These are phyloP conservation scores for Neobulgaria alba DNA, from an alignment of 2,329 filamentous ascomycete genomes.

Conservation along the genomic window DNA sequence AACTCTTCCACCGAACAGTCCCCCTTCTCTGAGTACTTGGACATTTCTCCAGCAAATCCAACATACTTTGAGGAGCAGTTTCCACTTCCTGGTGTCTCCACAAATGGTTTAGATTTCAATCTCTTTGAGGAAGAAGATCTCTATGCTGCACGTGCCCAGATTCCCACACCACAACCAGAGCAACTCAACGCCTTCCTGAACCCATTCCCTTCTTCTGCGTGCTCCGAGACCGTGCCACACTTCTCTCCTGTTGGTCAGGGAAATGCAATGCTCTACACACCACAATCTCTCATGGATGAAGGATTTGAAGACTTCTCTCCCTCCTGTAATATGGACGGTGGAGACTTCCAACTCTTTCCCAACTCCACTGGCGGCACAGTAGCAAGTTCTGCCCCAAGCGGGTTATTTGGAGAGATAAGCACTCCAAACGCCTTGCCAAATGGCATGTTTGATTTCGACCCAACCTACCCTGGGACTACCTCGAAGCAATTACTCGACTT, in stretches of 20 bases:
- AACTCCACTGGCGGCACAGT: constrained; percentile 17
- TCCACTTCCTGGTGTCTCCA: constrained; percentile 38
- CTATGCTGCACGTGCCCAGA: constrained; percentile 48
- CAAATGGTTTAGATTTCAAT: constrained; percentile 41
- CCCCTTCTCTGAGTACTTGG: constrained; percentile 28
- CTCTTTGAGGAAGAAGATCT: constrained; percentile 50
- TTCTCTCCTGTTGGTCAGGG: constrained; percentile 62
- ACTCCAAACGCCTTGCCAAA: no score
- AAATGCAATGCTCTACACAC: constrained; percentile 61
- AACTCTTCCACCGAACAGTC: constrained; percentile 22
- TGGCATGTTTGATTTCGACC: constrained; percentile 12
- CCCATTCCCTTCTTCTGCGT: background rate
- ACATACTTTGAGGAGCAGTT: constrained; percentile 46
- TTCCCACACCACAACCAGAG: constrained; percentile 38
- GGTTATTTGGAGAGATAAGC: constrained; percentile 26
- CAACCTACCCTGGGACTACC: constrained; percentile 14
- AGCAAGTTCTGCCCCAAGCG: constrained; percentile 17
- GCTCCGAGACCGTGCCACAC: constrained; percentile 32
- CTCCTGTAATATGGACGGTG: constrained; percentile 13
- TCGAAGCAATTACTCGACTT: constrained; percentile 24
- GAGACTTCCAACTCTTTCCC: constrained; percentile 27
- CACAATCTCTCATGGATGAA: constrained; percentile 54
- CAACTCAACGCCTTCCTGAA: background rate
- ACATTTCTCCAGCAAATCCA: no score
- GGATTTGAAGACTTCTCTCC: constrained; percentile 25